These are phyloP conservation scores for Paramyrothecium sp. DNA, from an alignment of 2,329 filamentous ascomycete species.

Conservation along the genomic window DNA sequence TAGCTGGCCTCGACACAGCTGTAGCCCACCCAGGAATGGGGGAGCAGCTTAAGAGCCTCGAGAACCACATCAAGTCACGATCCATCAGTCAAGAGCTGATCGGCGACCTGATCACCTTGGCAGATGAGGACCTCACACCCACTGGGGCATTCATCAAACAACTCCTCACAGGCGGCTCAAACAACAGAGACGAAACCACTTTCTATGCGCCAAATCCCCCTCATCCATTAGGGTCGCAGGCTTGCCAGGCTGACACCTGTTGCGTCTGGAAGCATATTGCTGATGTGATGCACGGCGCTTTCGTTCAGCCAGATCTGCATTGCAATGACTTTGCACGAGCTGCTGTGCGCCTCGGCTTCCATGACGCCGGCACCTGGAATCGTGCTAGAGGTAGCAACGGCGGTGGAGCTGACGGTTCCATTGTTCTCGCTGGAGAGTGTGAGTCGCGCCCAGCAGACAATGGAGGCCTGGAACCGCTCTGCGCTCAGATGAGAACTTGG, in stretches of 20 bases:
- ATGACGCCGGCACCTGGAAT: slow-evolving; percentile 40
- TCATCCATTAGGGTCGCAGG: background rate
- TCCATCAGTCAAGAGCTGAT: slow-evolving; percentile 14
- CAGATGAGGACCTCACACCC: slow-evolving; percentile 21
- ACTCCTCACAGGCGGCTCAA: slow-evolving; percentile 23
- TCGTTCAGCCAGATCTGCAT: slow-evolving; percentile 26
- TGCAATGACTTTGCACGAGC: slow-evolving; percentile 37
- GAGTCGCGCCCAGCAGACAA: slow-evolving; percentile 35
- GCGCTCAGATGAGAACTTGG: slow-evolving; percentile 31
- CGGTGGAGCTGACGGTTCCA: slow-evolving; percentile 41
- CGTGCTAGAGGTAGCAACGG: slow-evolving; percentile 20
- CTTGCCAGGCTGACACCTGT: slow-evolving; percentile 31
- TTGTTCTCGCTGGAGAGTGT: slow-evolving; percentile 29
- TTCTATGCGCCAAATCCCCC: slow-evolving; percentile 10
- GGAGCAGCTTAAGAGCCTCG: background rate
- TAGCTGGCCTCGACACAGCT: background rate
- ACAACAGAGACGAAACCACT: slow-evolving; percentile 6
- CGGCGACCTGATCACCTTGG: slow-evolving; percentile 30
- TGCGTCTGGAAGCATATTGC: slow-evolving; percentile 38
- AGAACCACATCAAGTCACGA: background rate
- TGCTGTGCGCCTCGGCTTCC: slow-evolving; percentile 42
- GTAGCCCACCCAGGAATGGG: background rate
- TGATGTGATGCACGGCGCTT: slow-evolving; percentile 28
- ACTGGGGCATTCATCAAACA: slow-evolving; percentile 29
- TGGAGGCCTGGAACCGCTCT: slow-evolving; percentile 41